phyloP scores from a whole-genome alignment of 371 early-diverging fungal genomes.

The Paraphysoderma sedebokerense region DNA sequence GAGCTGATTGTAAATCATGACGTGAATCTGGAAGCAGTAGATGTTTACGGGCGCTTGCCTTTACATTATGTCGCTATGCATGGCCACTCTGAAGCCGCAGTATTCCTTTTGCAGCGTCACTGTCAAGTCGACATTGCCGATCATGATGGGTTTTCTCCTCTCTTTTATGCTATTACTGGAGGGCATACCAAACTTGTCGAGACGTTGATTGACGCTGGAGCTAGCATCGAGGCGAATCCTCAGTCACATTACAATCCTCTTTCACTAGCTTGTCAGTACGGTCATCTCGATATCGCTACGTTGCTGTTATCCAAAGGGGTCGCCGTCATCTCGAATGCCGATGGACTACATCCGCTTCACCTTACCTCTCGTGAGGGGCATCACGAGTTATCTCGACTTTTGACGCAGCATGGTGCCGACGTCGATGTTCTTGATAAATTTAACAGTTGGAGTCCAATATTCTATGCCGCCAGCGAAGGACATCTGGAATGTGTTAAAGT shows the following conservation, averaged over 20 bases:
- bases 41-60: slow-evolving; percentile 76
- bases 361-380: slow-evolving; percentile 76
- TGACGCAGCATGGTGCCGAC: slow-evolving; percentile 54
- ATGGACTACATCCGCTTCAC: slow-evolving; percentile 57
- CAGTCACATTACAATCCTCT: slow-evolving; percentile 40
- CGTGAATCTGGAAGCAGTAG: slow-evolving; percentile 42
- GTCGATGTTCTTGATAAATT: slow-evolving; percentile 71
- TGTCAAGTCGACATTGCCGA: slow-evolving; percentile 49
- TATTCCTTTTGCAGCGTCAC: slow-evolving; percentile 36
- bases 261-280: slow-evolving; percentile 72
- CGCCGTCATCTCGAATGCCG: slow-evolving; percentile 26
- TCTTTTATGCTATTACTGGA: slow-evolving; percentile 67
- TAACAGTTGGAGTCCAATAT: slow-evolving; percentile 88
- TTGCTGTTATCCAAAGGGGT: slow-evolving; percentile 54
- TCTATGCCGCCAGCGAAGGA: slow-evolving; percentile 87
- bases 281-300: slow-evolving; percentile 64
- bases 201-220: slow-evolving; percentile 42
- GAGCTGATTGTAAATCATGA: slow-evolving; percentile 35
- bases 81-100: slow-evolving; percentile 52
- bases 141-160: slow-evolving; percentile 72
- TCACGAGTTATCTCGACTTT: slow-evolving; percentile 41
- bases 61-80: slow-evolving; percentile 86
- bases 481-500: slow-evolving; percentile 61
- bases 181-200: slow-evolving; percentile 59
- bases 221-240: slow-evolving; percentile 42